A percentile compares a stretch with the other conserved stretches of the same genome.
Evolutionary conservation across 2,329 filamentous ascomycete genomes (phyloP).

Genomic region (Fusarium tuaranense): DNA sequence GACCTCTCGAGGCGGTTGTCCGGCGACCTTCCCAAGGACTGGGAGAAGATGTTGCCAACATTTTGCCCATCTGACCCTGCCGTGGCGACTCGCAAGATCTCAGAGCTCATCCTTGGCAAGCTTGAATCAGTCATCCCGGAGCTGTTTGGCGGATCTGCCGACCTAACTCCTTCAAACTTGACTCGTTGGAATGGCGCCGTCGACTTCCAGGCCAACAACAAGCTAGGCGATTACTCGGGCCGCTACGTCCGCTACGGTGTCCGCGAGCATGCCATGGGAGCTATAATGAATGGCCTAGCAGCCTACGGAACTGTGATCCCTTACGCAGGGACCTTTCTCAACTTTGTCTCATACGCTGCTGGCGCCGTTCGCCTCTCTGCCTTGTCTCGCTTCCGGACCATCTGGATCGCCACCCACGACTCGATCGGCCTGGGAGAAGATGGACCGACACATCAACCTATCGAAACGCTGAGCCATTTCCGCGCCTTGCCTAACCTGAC

Average conservation of each 20-base stretch:
- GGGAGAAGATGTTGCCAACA: slow-evolving; percentile 92
- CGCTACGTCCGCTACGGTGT: slow-evolving; percentile 95
- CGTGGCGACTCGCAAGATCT: slow-evolving; percentile 93
- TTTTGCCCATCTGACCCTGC: slow-evolving; percentile 90
- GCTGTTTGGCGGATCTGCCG: slow-evolving; percentile 94
- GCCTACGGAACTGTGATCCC: slow-evolving; percentile 97
- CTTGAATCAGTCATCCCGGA: slow-evolving; percentile 87
- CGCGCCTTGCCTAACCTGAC: slow-evolving; percentile 98
- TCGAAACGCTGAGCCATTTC: slow-evolving; percentile 98
- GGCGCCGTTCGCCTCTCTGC: slow-evolving; percentile 95
- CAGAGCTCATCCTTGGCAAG: slow-evolving; percentile 91
- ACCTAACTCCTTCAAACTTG: slow-evolving; percentile 98
- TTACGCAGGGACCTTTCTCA: slow-evolving; percentile 96
- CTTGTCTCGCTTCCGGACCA: slow-evolving; percentile 87
- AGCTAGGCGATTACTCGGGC: slow-evolving; percentile 89
- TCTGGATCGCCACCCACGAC: slow-evolving; percentile 98
- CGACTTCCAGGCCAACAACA: slow-evolving; percentile 92
- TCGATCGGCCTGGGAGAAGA: slow-evolving; percentile 99
- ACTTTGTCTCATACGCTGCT: slow-evolving; percentile 98
- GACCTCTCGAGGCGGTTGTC: slow-evolving; percentile 85
- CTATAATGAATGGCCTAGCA: slow-evolving; percentile 93
- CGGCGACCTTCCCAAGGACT: slow-evolving; percentile 90
- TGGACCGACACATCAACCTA: slow-evolving; percentile 98
- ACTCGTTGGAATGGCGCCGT: slow-evolving; percentile 97
- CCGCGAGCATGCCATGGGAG: slow-evolving; percentile 91